These are phyloP conservation scores for Parastagonospora avenae DNA, from an alignment of 2,329 filamentous ascomycete genomes.

Conservation along the genomic window DNA sequence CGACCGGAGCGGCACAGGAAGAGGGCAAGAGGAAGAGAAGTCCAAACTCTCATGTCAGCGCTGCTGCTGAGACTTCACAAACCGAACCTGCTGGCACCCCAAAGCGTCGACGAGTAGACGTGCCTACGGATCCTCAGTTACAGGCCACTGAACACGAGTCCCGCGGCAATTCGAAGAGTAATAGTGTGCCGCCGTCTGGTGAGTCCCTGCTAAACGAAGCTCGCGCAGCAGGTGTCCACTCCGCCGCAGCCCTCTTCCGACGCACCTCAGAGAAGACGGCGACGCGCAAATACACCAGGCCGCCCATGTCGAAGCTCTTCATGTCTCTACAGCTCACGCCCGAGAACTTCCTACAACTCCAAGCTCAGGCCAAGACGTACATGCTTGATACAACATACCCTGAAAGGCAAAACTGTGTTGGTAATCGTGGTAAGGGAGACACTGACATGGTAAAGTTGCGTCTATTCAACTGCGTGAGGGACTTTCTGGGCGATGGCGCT, in stretches of 20 bases:
- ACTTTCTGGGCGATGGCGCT: conserved; percentile 58
- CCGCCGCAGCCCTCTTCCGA: conserved; percentile 59
- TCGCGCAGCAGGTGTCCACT: conserved; percentile 57
- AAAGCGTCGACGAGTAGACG: conserved; percentile 30
- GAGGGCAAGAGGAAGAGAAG: conserved; percentile 36
- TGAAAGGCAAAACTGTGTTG: conserved; percentile 62
- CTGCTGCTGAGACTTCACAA: conserved; percentile 3
- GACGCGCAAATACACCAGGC: conserved; percentile 62
- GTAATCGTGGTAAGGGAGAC: conserved; percentile 60
- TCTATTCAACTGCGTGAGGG: conserved; percentile 61
- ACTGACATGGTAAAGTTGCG: conserved; percentile 62
- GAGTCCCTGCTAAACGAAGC: conserved; percentile 45
- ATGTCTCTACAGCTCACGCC: conserved; percentile 61
- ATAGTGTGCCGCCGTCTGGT: conserved; percentile 18
- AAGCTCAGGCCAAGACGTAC: conserved; percentile 61
- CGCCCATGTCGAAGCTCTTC: conserved; percentile 64
- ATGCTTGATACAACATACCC: conserved; percentile 62
- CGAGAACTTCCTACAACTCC: conserved; percentile 61
- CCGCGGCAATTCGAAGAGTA: conserved; percentile 7
- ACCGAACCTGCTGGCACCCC: conserved; percentile 2
- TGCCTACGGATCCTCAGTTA: conserved; percentile 21
- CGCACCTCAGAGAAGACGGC: conserved; percentile 45
- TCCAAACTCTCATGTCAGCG: conserved; percentile 13
- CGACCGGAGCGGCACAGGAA: conserved; percentile 6
- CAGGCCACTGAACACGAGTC: conserved; percentile 3